Base-by-base conservation (phyloP, 139 green algal genomes). In the Micractinium conductrix region DNA sequence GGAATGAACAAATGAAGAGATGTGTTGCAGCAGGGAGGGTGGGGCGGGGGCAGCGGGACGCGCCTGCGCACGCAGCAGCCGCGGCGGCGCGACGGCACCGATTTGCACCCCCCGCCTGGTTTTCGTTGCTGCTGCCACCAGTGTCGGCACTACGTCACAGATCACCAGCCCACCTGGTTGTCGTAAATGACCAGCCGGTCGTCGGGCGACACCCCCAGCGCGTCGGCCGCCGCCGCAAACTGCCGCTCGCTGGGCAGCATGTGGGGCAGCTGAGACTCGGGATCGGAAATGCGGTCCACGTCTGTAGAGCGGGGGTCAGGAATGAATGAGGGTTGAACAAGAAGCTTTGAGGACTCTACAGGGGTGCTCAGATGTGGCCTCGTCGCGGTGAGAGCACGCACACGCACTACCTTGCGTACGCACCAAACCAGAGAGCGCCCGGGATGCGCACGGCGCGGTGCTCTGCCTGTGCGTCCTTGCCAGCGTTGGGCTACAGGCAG, bases 171-270 rank as follows among this genome's bases (percentile, higher is more conserved):
- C 42, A 38, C 96, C 45, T 88, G 53, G 42, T 93, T 81, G 89
- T 99, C 97, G 80, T 99, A 99, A 43, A 98, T 78, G 28, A 99
- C 94, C 45, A 99, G 87, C 1, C 76, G 65, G 63, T 91, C 90
- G 62, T 91, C 83, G 37, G 89, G 88, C 35, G 40, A 83, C 28
- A 99, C 93, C 68, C 92, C 92, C 38, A 99, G 87, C 1, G 92
- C 93, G 68, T 98, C 92, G 53, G 92, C 89, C 5, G 95, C 96
- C 10, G 94, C 95, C 1, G 90, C 91, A 92, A 99, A 99, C 2
- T 72, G 73, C 24, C 21, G 37, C 35, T 80, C 85, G 0, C 88
- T 87, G 16, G 95, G 95, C 78, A 98, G 89, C 95, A 97, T 98
- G 91, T 98, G 95, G 1, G 95, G 96, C 60, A 97, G 86, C 24